A percentile compares a stretch with the other conserved stretches of the same genome.
These are phyloP conservation scores for Blumeria hordei DNA, from an alignment of 2,329 filamentous ascomycete species.

Conservation along the genomic window DNA sequence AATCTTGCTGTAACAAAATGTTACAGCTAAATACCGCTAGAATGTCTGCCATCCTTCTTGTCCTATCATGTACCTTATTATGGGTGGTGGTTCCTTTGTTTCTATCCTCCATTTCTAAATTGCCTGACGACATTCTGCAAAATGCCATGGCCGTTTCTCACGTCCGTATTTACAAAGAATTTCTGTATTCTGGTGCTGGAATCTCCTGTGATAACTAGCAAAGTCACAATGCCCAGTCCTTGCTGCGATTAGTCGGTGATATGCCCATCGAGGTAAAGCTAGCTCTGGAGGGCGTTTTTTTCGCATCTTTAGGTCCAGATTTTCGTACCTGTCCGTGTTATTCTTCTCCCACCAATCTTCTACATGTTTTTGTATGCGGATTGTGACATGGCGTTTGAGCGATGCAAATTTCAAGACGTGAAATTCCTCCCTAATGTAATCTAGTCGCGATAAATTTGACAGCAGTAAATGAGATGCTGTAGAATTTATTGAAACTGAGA, in stretches of 20 bases:
- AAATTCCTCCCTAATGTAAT: too few species aligned
- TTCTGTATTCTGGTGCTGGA: not conserved
- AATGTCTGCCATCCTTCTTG: not conserved
- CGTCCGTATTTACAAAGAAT: not conserved
- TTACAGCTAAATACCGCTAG: too few species aligned
- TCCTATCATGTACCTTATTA: not conserved
- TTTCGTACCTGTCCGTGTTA: not conserved
- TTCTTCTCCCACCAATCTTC: not conserved
- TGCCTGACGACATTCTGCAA: not conserved
- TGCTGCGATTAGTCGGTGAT: not conserved
- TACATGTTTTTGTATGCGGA: not conserved
- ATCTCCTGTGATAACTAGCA: not conserved
- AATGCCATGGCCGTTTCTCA: not conserved
- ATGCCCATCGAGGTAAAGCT: too few species aligned
- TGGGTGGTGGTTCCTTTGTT: not conserved
- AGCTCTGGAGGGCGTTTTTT: too few species aligned
- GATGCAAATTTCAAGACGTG: not conserved
- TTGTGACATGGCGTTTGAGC: not conserved
- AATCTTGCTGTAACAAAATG: too few species aligned
- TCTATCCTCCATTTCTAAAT: not conserved
- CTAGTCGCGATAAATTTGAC: too few species aligned
- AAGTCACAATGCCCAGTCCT: not conserved
- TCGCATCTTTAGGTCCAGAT: not conserved
- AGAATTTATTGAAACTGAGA: too few species aligned
- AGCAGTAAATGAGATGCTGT: too few species aligned